phyloP scores from a whole-genome alignment of 495 filamentous ascomycete species.

The Alectoria sarmentosa region DNA sequence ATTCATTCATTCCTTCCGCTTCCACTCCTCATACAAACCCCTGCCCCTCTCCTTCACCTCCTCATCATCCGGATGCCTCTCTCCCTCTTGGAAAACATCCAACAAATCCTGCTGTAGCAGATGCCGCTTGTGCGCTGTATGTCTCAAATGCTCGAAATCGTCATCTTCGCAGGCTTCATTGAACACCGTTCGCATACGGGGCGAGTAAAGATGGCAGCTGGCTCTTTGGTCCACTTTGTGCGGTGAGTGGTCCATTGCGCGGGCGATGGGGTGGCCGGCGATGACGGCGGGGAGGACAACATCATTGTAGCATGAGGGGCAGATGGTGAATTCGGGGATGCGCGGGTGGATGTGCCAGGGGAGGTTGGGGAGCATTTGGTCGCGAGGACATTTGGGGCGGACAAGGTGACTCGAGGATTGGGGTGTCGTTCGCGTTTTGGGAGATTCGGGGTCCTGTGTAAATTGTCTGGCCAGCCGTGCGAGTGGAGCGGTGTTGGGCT shows the following conservation, averaged over 20 bases:
- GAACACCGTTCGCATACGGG: constrained; percentile 64
- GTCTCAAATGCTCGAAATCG: constrained; percentile 47
- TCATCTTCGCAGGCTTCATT: constrained; percentile 48
- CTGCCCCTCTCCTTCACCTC: constrained; percentile 41
- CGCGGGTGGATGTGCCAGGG: constrained; percentile 57
- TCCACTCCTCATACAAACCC: constrained; percentile 48
- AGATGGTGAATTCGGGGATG: constrained; percentile 59
- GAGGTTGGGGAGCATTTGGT: constrained; percentile 39
- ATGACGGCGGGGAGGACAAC: constrained; percentile 58
- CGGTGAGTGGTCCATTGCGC: constrained; percentile 38
- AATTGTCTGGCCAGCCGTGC: not conserved
- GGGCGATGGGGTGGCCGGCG: constrained; percentile 45
- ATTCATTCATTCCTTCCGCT: constrained; percentile 47
- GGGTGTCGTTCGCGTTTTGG: constrained; percentile 12
- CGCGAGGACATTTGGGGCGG: constrained; percentile 51
- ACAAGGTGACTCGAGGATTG: constrained; percentile 41
- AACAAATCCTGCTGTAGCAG: constrained; percentile 41
- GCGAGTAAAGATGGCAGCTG: constrained; percentile 67
- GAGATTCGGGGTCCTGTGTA: constrained; percentile 27
- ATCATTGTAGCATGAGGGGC: constrained; percentile 64
- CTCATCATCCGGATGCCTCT: constrained; percentile 38
- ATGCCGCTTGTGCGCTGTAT: constrained; percentile 34
- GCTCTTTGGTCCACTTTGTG: constrained; percentile 32
- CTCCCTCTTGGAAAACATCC: constrained; percentile 37
- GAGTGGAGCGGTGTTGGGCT: not conserved